Evolutionary conservation across 2,329 filamentous ascomycete species (phyloP), one percentile per base, ranked within the genome.

Genomic region (Talaromyces funiculosus): DNA sequence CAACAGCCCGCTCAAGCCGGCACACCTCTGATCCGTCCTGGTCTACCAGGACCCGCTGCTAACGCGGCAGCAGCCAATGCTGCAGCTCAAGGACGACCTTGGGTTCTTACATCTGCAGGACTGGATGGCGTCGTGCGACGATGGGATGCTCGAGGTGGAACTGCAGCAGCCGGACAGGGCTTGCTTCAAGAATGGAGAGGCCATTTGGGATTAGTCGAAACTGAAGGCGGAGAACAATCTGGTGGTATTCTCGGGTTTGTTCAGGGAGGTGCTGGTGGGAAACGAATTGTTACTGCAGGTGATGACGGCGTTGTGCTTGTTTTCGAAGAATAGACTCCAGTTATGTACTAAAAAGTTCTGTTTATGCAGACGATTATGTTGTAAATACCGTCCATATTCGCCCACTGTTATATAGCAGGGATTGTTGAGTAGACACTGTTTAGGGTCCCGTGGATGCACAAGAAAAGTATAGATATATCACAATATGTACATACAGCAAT

Each of bases 241-340:
- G 93, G 92, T 35, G 93, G 93, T 57, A 88, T 97, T 8, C 77
- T 97, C 67, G 92, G 89, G 0, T 99, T 97, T 71, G 92, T 96
- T 57, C 92, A 97, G 75, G 81, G 80, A 2, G 86, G 87, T 6
- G 42, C 20, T 20, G 82, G 87, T 72, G 90, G 90, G 0, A 84
- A 86, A 73, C 82, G 86, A 65, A 80, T 97, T 53, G 83, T 96
- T 4, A 97, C 94, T 5, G 94, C 92, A 1, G 94, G 94, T 24
- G 94, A 99, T 77, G 94, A 99, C 68, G 75, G 76, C 8, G 72
- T 81, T 59, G 70, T 75, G 4, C 67, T 81, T 57, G 73, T 81
- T 29, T 81, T 80, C 64, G 75, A 77, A 63, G 75, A 77, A 55
- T 73, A 51, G n/a, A 33, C 18, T n/a, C 22, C 18, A n/a, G 22